Conservation (phyloP, 306 rosid species). For the Trifolium subterraneum region DNA sequence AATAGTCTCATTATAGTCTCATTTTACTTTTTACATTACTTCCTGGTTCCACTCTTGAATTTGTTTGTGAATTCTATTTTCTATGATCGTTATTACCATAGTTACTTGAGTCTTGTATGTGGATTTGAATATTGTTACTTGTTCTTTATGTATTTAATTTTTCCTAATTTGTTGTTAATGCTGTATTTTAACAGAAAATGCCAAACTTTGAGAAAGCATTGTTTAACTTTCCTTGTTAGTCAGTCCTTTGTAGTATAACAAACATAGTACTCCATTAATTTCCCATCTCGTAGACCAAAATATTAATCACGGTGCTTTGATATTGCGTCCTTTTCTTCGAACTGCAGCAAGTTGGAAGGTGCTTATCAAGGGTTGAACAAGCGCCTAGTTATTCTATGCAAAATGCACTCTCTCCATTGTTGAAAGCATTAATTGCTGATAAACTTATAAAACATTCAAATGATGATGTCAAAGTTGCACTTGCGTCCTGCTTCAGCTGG, state of each 20-base stretch:
- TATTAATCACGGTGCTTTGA: slow-evolving; percentile 30
- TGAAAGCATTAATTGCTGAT: slow-evolving; percentile 65
- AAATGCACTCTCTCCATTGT: slow-evolving; percentile 64
- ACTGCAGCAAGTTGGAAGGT: slow-evolving; percentile 63
- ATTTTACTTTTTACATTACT: not conserved
- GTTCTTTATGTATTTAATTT: not conserved
- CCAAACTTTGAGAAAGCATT: not conserved
- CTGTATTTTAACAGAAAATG: slow-evolving; percentile 3
- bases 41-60: not conserved
- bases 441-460: slow-evolving; percentile 64
- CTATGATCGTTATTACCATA: not conserved
- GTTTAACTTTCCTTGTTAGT: not conserved
- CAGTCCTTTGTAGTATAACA: not conserved
- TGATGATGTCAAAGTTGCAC: slow-evolving; percentile 77
- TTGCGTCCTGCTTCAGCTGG: slow-evolving; percentile 86
- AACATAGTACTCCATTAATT: not conserved
- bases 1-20: not conserved
- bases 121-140: slow-evolving; percentile 1
- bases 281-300: not conserved
- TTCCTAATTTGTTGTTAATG: not conserved
- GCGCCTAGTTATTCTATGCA: slow-evolving; percentile 71
- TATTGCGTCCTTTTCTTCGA: slow-evolving; percentile 23
- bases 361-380: slow-evolving; percentile 72
- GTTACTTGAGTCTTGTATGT: not conserved
- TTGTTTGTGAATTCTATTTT: not conserved